Base-by-base conservation (phyloP, 2,329 filamentous ascomycete genomes). In the Aschersonia sp. region DNA sequence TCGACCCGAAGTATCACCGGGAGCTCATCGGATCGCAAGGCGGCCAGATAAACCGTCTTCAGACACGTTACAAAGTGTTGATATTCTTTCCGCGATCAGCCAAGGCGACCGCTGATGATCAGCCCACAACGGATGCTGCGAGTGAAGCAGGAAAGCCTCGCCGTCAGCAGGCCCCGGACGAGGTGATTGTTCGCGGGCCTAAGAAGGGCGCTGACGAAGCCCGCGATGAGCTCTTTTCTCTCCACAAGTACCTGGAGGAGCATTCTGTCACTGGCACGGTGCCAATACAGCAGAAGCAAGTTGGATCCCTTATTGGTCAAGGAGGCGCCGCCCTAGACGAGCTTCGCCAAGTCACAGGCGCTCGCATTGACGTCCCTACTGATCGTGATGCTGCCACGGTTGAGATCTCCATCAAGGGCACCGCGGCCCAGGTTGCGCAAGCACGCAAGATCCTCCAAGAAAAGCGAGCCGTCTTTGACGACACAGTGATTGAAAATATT, bases 191-290 rank as follows among this genome's bases (percentile, higher is more conserved):
- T 53, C 87, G 88, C 56, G 92, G 92, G 22, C 88, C 90, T 39
- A 94, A 85, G 72, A 89, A 85, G 69, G 92, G 90, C 47, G 92
- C 89, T 6, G 89, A 97, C 61, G 82, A 87, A 57, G 89, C 90
- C 47, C 83, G 89, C 46, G 88, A 95, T 47, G 92, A 98, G 69
- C 81, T 98, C 31, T 78, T 90, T 53, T 89, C 83, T 52, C 74
- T 97, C 45, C 75, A 92, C 59, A 87, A 95, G 64, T 98, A 89
- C 65, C 77, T 90, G 43, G 81, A 87, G 63, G 90, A 97, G 61
- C 89, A 89, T 62, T 92, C 87, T 0, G 76, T 85, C 63, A 83
- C 77, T 29, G 85, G 83, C 12, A 83, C 79, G 10, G 80, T 98
- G 11, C 81, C 84, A 10, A 87, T 98, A 35, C 85, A 94, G 55